Base-by-base conservation (phyloP, 129 eudicot genomes). In the Helianthus annuus region DNA sequence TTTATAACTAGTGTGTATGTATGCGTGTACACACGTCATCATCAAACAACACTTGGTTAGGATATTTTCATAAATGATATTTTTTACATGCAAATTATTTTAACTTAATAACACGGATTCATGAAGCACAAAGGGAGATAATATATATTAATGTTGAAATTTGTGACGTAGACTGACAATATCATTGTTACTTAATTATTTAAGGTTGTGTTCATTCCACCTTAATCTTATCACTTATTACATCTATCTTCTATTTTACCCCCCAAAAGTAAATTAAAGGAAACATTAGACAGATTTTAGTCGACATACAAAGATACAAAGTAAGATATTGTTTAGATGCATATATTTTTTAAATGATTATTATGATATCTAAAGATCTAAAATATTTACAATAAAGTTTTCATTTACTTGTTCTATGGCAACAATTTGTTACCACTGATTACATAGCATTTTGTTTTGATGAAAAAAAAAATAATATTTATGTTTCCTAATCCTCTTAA, bases 111-210 rank as follows among this genome's bases (percentile, higher is more conserved):
- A 57, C 38, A 57, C 2, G 39, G 7, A 2, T 24, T 4, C 15
- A 19, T 55, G 61, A 55, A 55, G 61, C 34, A 34, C 69, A 64
- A 64, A 64, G 69, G 17, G 17, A 8, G 55, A 19, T 66, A 45
- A 66, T 45, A 66, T 45, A 66, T 42, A 66, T 14, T 45, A 66
- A 53, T 66, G 39, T 45, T 66, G 3, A 14, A n/a, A 49, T 48
- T 49, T 32, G 45, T 68, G 72, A 68, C 29, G 29, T 68, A 55
- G 60, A 49, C 46, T 49, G n/a, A 68, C 46, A 68, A 68, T 68
- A 68, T 49, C 12, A 29, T 49, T 49, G 24, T 17, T 46, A 10
- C 8, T 24, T 16, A 55, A 10, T 63, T 63, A 63, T 7, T 1
- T 57, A 57, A 57, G 38, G 39, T 57, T 57, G 24, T 57, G 24